phyloP scores from a whole-genome alignment of 2,329 filamentous ascomycete species.

The Neofusicoccum ribis region DNA sequence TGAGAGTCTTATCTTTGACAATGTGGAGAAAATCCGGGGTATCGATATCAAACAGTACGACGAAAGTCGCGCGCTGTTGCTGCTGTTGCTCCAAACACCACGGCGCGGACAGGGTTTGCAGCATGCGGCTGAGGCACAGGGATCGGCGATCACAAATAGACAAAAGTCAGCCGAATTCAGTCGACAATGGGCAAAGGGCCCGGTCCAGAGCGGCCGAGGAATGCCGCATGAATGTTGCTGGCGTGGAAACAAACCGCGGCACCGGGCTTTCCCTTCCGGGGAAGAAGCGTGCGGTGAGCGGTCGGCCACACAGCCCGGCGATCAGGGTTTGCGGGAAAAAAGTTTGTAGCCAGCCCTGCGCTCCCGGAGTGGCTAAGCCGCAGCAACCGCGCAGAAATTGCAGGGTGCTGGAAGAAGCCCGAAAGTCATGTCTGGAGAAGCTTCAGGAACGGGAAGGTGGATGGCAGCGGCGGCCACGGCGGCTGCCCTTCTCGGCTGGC shows the following conservation, averaged over 20 bases:
- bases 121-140: neutral
- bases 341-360: neutral
- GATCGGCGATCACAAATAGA: neutral
- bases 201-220: neutral
- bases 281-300: neutral
- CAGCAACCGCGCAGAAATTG: neutral
- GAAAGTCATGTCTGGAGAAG: neutral
- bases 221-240: slow-evolving; percentile 1
- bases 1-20: slow-evolving; percentile 5
- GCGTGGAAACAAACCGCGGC: slow-evolving; percentile 4
- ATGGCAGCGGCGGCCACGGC: neutral
- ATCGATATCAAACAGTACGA: slow-evolving; percentile 9
- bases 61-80: neutral
- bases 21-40: slow-evolving; percentile 19
- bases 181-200: neutral
- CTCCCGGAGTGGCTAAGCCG: neutral
- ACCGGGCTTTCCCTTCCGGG: slow-evolving; percentile 5
- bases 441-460: slow-evolving; percentile 6
- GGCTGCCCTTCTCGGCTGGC: neutral
- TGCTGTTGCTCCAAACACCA: neutral
- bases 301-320: neutral
- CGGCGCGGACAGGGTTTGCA: neutral
- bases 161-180: neutral
- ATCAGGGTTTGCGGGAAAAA: neutral
- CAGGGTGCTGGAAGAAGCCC: neutral